phyloP scores from a whole-genome alignment of 1,284 basidiomycete genomes.

The Microbotryum violaceum region DNA sequence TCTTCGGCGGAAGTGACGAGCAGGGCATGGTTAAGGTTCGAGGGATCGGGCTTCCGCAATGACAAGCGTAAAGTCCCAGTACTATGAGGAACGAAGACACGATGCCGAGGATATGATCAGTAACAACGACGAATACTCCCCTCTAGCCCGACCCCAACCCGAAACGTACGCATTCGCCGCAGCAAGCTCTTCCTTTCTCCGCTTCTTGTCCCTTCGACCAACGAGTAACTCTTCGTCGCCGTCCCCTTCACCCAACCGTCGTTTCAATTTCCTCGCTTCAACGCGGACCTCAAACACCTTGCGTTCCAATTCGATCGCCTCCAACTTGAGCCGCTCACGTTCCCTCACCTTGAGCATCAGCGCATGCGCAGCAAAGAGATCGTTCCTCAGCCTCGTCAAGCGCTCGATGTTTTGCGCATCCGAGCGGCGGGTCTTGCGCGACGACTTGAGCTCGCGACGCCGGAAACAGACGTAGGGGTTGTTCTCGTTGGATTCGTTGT shows the following conservation, averaged over 20 bases:
- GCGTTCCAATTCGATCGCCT: conserved; percentile 53
- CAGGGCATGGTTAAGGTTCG: conserved; percentile 43
- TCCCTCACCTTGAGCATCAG: conserved; percentile 60
- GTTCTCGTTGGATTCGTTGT: conserved; percentile 86
- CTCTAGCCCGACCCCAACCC: conserved; percentile 37
- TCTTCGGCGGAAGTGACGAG: conserved; percentile 44
- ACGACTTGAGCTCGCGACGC: conserved; percentile 84
- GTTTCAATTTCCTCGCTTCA: conserved; percentile 68
- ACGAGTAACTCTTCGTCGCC: conserved; percentile 78
- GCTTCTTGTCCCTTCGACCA: conserved; percentile 54
- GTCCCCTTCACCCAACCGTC: conserved; percentile 56
- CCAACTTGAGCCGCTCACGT: conserved; percentile 69
- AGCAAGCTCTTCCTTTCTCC: conserved; percentile 48
- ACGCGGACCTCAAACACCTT: conserved; percentile 72
- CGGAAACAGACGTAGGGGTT: conserved; percentile 99
- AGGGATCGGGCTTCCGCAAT: conserved; percentile 50
- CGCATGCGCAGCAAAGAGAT: conserved; percentile 64
- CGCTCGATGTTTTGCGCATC: conserved; percentile 84
- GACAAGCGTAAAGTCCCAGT: conserved; percentile 32
- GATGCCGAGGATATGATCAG: not conserved
- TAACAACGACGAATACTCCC: conserved; percentile 4
- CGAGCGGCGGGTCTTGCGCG: conserved; percentile 86
- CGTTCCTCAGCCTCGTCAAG: conserved; percentile 67
- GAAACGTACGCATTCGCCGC: conserved; percentile 30
- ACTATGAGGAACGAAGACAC: not conserved